Conservation (phyloP, 208 protist genomes). For the Leishmania guyanensis region DNA sequence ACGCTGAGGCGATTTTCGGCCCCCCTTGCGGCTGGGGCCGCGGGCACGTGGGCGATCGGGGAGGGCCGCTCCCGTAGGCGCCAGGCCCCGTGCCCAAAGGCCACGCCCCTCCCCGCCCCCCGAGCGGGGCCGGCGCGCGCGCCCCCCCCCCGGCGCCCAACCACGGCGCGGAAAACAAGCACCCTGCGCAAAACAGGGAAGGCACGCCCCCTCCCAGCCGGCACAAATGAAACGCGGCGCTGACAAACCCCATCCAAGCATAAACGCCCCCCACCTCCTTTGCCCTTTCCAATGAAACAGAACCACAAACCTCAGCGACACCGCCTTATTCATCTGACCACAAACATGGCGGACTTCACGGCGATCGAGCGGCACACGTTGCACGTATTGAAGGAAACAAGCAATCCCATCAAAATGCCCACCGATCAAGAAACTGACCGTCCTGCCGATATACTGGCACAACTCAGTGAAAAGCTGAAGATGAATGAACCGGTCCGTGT, state of each 20-base stretch:
- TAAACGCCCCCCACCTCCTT: no score
- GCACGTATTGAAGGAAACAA: not conserved
- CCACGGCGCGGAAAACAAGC: not conserved
- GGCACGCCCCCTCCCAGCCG: no score
- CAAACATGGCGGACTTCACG: not conserved
- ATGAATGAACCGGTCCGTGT: conserved; percentile 15
- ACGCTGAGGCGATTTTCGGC: no score
- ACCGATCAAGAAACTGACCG: not conserved
- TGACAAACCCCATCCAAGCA: not conserved
- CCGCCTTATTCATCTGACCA: not conserved
- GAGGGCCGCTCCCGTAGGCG: not conserved
- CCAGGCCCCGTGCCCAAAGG: not conserved
- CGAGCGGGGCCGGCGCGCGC: not conserved
- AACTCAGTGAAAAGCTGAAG: conserved; percentile 9
- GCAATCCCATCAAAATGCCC: not conserved
- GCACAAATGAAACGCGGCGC: not conserved
- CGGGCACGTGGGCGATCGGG: no score
- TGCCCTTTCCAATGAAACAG: not conserved
- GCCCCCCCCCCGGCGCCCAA: no score
- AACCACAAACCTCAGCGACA: not conserved
- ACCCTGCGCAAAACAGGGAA: not conserved
- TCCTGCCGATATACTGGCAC: not conserved
- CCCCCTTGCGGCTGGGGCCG: not conserved
- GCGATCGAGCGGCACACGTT: conserved; percentile 1
- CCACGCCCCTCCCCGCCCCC: not conserved